Conservation (phyloP, 306 rosid genomes). For the Vigna reflexopilosa region DNA sequence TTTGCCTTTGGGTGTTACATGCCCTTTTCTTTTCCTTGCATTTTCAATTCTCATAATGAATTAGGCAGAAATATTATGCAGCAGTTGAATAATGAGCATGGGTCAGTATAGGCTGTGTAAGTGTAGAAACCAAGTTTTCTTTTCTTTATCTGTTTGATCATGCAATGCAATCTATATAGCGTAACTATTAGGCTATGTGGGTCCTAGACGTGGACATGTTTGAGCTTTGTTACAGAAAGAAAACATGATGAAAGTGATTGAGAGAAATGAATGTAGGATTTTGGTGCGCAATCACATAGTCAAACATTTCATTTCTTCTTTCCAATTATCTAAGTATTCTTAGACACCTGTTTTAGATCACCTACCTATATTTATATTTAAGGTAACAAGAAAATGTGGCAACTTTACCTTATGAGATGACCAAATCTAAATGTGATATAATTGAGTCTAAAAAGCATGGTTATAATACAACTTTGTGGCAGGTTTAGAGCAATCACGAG, state of each 20-base stretch:
- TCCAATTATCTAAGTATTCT: constrained; percentile 2
- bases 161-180: constrained; percentile 43
- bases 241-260: constrained; percentile 36
- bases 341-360: neutral
- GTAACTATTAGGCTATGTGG: constrained; percentile 49
- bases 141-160: neutral
- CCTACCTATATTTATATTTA: neutral
- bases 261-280: constrained; percentile 32
- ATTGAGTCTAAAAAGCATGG: neutral
- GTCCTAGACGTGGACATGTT: constrained; percentile 41
- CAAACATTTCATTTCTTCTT: constrained; percentile 14
- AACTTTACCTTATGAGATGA: too few relatives aligned
- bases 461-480: constrained; percentile 15
- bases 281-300: constrained; percentile 36
- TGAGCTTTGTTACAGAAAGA: neutral
- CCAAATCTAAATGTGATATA: too few relatives aligned
- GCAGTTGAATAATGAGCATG: constrained; percentile 31
- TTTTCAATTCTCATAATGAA: neutral
- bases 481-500: constrained; percentile 97
- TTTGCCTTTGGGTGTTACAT: constrained; percentile 23
- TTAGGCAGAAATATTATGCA: neutral
- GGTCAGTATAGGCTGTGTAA: constrained; percentile 31
- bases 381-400: too few relatives aligned
- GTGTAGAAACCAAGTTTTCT: constrained; percentile 44
- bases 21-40: neutral